phyloP scores from a whole-genome alignment of 2,329 filamentous ascomycete species.

The Diaporthe eres region DNA sequence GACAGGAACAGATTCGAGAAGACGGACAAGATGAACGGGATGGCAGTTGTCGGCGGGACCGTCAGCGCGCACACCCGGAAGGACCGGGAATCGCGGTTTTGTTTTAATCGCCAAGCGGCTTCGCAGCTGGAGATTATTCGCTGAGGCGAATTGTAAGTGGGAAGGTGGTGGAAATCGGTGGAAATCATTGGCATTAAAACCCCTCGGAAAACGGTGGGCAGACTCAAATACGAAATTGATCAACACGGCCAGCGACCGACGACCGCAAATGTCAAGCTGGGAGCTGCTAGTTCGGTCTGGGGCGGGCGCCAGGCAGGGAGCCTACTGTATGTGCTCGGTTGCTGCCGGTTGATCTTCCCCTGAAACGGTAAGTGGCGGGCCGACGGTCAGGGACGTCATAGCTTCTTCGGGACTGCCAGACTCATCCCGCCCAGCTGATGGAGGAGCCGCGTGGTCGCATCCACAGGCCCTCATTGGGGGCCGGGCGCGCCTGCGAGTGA shows the following conservation, averaged over 20 bases:
- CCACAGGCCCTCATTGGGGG: slow-evolving; percentile 30
- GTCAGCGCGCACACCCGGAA: not conserved
- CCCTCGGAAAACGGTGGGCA: slow-evolving; percentile 21
- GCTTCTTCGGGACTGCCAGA: slow-evolving; percentile 27
- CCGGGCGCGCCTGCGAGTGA: not conserved
- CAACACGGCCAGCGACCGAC: slow-evolving; percentile 17
- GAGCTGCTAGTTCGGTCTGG: not conserved
- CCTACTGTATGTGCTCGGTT: not conserved
- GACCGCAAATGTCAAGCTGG: not conserved
- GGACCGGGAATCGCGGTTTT: slow-evolving; percentile 8
- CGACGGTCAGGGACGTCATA: slow-evolving; percentile 19
- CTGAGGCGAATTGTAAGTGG: slow-evolving; percentile 15
- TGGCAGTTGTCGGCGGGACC: not conserved
- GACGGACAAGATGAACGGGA: not conserved
- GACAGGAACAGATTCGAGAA: not conserved
- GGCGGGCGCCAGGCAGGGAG: not conserved
- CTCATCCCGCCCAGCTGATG: slow-evolving; percentile 17
- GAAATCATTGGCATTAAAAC: slow-evolving; percentile 17
- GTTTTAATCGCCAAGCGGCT: slow-evolving; percentile 2
- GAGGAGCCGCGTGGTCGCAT: slow-evolving; percentile 27
- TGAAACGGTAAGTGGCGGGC: slow-evolving; percentile 19
- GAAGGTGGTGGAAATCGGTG: slow-evolving; percentile 22
- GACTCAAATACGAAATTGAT: slow-evolving; percentile 29
- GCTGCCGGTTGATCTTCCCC: slow-evolving; percentile 25
- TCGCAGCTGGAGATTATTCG: not conserved